A percentile compares a stretch with the other conserved stretches of the same genome.
Evolutionary conservation across 805 yeast genomes (phyloP).

Genomic region (Saturnispora quitensis): DNA sequence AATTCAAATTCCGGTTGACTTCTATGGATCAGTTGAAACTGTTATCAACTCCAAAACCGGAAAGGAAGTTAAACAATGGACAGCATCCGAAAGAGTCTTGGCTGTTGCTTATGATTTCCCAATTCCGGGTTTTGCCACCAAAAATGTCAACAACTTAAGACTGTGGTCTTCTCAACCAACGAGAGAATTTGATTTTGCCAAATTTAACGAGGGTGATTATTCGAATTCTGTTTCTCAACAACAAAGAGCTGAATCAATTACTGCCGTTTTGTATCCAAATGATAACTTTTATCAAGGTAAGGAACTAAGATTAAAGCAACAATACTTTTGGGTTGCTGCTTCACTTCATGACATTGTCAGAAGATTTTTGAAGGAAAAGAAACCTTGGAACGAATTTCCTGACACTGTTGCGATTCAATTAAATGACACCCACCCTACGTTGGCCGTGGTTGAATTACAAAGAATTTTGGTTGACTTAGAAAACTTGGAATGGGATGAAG

Average conservation of each 20-base stretch:
- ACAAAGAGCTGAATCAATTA: slow-evolving; percentile 84
- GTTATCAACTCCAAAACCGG: slow-evolving; percentile 45
- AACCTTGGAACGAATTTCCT: slow-evolving; percentile 75
- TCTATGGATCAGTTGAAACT: slow-evolving; percentile 72
- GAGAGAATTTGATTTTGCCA: slow-evolving; percentile 81
- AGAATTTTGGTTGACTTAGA: slow-evolving; percentile 80
- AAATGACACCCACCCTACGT: slow-evolving; percentile 91
- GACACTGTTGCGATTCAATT: slow-evolving; percentile 86
- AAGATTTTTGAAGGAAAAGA: slow-evolving; percentile 70
- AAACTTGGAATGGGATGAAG: slow-evolving; percentile 69
- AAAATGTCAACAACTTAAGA: slow-evolving; percentile 79
- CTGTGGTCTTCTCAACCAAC: slow-evolving; percentile 89
- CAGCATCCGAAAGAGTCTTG: slow-evolving; percentile 79
- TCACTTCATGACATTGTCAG: slow-evolving; percentile 85
- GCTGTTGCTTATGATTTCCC: slow-evolving; percentile 92
- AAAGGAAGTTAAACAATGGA: slow-evolving; percentile 57
- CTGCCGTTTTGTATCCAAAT: slow-evolving; percentile 89
- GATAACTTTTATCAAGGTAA: slow-evolving; percentile 89
- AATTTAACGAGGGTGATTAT: slow-evolving; percentile 88
- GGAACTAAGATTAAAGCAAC: slow-evolving; percentile 87
- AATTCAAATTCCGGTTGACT: slow-evolving; percentile 82
- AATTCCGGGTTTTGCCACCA: slow-evolving; percentile 79
- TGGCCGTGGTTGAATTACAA: slow-evolving; percentile 84
- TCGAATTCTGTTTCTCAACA: slow-evolving; percentile 73
- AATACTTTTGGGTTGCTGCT: slow-evolving; percentile 95